Conservation (phyloP, 495 filamentous ascomycete genomes). For the Mytilinidion resinicola region DNA sequence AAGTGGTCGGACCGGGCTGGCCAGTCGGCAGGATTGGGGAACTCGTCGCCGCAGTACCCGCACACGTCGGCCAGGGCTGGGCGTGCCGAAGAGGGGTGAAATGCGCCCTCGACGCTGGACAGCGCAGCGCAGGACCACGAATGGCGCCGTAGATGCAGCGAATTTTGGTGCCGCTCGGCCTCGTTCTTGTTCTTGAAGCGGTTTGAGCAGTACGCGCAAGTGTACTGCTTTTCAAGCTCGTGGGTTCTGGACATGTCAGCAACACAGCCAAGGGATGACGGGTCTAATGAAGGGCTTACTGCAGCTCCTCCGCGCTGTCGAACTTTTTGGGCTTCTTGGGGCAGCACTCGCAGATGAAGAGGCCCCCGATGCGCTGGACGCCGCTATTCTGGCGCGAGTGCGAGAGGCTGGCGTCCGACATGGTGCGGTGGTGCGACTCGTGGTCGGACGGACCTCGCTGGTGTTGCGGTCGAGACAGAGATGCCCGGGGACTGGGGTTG, state of each 20-base stretch:
- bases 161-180: conserved; percentile 95
- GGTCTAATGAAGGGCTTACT: conserved; percentile 50
- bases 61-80: conserved; percentile 68
- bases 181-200: conserved; percentile 99
- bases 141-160: conserved; percentile 87
- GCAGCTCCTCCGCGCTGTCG: conserved; percentile 75
- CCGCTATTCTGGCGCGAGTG: conserved; percentile 32
- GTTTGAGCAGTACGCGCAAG: conserved; percentile 85
- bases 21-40: conserved; percentile 76
- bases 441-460: conserved; percentile 34
- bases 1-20: conserved; percentile 77
- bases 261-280: conserved; percentile 4
- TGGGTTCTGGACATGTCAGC: conserved; percentile 50
- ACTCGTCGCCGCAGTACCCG: conserved; percentile 95
- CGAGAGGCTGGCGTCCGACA: conserved; percentile 37
- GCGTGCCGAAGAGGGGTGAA: conserved; percentile 65
- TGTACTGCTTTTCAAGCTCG: conserved; percentile 93
- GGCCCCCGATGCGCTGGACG: conserved; percentile 35
- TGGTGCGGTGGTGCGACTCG: conserved; percentile 36
- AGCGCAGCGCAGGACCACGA: conserved; percentile 96
- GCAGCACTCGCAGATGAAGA: conserved; percentile 92
- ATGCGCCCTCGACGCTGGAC: conserved; percentile 64
- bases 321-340: conserved; percentile 99
- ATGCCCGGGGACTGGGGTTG: conserved; percentile 51
- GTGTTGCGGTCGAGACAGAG: conserved; percentile 29